Base-by-base conservation (phyloP, 352 stramenopile genomes). In the Globisporangium acanthophoron region DNA sequence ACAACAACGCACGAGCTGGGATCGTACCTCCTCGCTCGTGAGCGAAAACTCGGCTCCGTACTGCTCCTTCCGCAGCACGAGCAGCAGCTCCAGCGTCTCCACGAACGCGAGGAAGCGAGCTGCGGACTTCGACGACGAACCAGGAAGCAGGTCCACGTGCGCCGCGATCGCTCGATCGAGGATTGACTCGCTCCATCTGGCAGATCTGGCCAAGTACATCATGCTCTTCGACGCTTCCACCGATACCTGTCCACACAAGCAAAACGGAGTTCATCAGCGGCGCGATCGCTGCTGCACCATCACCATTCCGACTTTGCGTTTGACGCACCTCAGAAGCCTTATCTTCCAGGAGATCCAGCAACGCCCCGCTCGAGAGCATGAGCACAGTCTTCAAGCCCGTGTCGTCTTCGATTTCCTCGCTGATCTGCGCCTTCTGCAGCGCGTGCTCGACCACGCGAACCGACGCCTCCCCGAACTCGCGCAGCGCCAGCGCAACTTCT, bases 311-410 rank as follows among this genome's bases (percentile, higher is more conserved):
- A 16, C n/a, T 5, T 1, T 52, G 3, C 12, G 13, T 33, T 37
- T 4, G 7, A 41, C 59, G 41, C 55, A 78, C 67, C 43, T 78
- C 49, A 1, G 64, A 48, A 4, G 69, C 54, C 0, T 67, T 50
- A 49, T 90, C 80, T 43, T 90, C 80, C 33, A 90, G 59, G 12
- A 90, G 66, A 9, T 80, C 80, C 9, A 90, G 57, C 46, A 88
- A 31, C 1, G 73, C 65, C 3, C 80, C 80, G 31, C 76, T 90
- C 4, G 80, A 76, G 61, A 88, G 75, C 80, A 90, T 87, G 4
- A 66, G 64, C 3, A 71, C 54, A 7, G 65, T 85, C 15, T 77
- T 73, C 46, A 73, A 67, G 12, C 70, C 69, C 31, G 74, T 58
- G 24, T 73, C 56, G 21, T 73, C 54, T 7, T 63, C 59, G 27